Evolutionary conservation across 495 filamentous ascomycete genomes (phyloP), one percentile per base, ranked within the genome.

Genomic region (Thozetella sp.): DNA sequence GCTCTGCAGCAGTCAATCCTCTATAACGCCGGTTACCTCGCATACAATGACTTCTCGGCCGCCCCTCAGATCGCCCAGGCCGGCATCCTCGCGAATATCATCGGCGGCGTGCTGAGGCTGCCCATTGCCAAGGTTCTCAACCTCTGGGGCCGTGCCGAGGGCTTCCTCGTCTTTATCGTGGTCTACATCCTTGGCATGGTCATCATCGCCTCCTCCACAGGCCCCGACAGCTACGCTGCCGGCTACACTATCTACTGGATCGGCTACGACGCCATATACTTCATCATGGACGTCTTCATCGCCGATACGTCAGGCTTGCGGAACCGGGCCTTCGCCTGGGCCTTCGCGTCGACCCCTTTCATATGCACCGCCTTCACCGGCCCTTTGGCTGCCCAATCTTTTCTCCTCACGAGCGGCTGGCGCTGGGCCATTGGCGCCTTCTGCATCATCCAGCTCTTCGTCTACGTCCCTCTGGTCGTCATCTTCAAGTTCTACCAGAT

Each of bases 91-190:
- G 75, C 75, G 40, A 70, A 60, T 22, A 67, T 90, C 63, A 80
- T 90, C 58, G 85, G 83, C 56, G 87, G 85, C 54, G 74, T 86
- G 22, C 66, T 77, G 25, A 85, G 81, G 52, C 71, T 88, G 22
- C 78, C 85, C 0, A 67, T 86, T 17, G 85, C 85, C 26, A 88
- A 88, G 66, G 71, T 88, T 46, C 69, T 88, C 60, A 83, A 90
- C 63, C 67, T 86, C n/a, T 88, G 80, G 76, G 87, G 84, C 56
- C 76, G 75, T 67, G 82, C 63, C 63, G 81, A 56, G 65, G 76
- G 70, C 27, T 75, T 72, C 34, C 57, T 67, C 19, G 56, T 69
- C 23, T 68, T 67, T 60, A 63, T 75, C 25, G 65, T 64, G 17
- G 72, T 78, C 51, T 67, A 73, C 19, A 69, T 67, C 17, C 13